Percentiles rank a stretch among this genome's conserved stretches.
Evolutionary conservation across 2,329 filamentous ascomycete genomes (phyloP).

Genomic region (Epichloe sp.): DNA sequence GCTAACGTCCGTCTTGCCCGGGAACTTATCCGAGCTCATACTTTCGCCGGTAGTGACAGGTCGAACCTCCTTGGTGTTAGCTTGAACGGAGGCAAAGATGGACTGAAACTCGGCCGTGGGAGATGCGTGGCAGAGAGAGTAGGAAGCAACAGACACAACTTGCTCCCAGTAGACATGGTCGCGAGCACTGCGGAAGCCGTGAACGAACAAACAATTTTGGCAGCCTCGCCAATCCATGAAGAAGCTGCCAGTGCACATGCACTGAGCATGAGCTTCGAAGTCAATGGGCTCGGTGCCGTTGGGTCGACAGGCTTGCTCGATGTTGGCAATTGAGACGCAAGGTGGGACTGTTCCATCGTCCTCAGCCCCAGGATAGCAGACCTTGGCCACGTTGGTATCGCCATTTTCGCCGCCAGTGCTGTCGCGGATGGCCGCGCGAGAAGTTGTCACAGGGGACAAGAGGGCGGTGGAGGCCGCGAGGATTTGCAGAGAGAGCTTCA

Average conservation of each 20-base stretch:
- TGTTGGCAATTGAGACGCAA: constrained; percentile 17
- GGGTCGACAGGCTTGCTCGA: constrained; percentile 18
- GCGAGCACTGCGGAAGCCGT: constrained; percentile 25
- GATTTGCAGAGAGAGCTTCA: constrained; percentile 6
- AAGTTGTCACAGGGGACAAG: constrained; percentile 5
- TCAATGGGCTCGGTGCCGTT: constrained; percentile 15
- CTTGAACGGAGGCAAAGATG: constrained; percentile 20
- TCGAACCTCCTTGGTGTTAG: constrained; percentile 9
- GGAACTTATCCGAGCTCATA: constrained; percentile 18
- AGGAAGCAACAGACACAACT: constrained; percentile 22
- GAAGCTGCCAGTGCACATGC: constrained; percentile 30
- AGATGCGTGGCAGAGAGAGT: constrained; percentile 22
- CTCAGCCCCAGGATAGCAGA: constrained; percentile 6
- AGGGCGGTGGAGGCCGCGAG: constrained; percentile 7
- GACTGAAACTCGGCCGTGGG: constrained; percentile 22
- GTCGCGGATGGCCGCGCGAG: neutral
- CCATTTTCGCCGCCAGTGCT: neutral
- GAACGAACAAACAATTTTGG: constrained; percentile 26
- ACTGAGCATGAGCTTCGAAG: constrained; percentile 18
- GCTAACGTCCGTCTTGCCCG: constrained; percentile 25
- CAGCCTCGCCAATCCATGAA: constrained; percentile 30
- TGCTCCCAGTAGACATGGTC: constrained; percentile 20
- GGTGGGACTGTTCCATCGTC: constrained; percentile 10
- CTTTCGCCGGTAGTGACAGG: constrained; percentile 19
- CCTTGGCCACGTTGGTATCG: neutral